Conservation (phyloP, 345 rosid species). For the Hibiscus mutabilis region DNA sequence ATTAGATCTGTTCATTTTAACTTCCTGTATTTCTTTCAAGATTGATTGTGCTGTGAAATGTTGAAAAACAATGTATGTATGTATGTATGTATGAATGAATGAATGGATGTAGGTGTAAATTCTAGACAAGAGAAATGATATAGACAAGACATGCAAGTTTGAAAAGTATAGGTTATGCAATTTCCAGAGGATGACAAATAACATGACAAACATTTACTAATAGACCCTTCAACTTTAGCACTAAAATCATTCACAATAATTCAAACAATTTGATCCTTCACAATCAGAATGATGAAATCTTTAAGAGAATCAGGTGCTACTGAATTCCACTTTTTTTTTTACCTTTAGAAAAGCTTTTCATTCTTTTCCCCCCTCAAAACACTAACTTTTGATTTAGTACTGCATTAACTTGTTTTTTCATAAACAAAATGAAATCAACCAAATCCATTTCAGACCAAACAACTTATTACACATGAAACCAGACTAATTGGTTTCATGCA, state of each 20-base stretch:
- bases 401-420: not conserved
- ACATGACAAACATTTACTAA: not conserved
- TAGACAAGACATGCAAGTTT: not conserved
- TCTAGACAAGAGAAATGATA: not conserved
- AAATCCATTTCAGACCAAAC: not conserved
- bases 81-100: too few relatives aligned
- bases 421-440: not conserved
- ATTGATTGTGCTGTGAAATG: not conserved
- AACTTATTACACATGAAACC: not conserved
- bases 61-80: not conserved
- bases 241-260: constrained; percentile 2
- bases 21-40: not conserved
- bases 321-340: too few relatives aligned
- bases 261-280: not conserved
- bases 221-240: not conserved
- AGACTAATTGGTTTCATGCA: not conserved
- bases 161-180: not conserved
- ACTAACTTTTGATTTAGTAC: not conserved
- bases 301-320: not conserved
- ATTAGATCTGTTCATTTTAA: not conserved
- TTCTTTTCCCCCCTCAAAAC: not conserved
- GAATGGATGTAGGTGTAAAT: not conserved
- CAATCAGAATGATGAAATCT: not conserved
- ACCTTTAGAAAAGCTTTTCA: not conserved
- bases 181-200: not conserved